Percentiles rank a stretch among this genome's conserved stretches.
Conservation (phyloP, 2,329 filamentous ascomycete genomes). For the Acephala macrosclerotiorum region DNA sequence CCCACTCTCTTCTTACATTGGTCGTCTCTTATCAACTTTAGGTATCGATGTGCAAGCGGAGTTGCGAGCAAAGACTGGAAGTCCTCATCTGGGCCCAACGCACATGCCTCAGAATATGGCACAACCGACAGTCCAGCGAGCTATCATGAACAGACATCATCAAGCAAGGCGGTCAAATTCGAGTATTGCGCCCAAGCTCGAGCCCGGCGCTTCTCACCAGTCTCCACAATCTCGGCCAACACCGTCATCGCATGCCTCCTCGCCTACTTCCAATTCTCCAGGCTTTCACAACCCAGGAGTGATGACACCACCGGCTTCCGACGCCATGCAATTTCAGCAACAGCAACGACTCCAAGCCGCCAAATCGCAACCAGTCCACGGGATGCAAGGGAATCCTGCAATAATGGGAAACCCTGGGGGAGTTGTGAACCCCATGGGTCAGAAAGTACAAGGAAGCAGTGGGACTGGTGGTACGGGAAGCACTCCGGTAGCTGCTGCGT, state of each 20-base stretch:
- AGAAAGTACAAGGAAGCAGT: slow-evolving; percentile 43
- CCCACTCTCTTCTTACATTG: background rate
- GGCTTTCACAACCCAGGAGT: slow-evolving; percentile 66
- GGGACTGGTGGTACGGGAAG: slow-evolving; percentile 48
- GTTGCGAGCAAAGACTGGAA: slow-evolving; percentile 89
- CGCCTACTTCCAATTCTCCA: slow-evolving; percentile 69
- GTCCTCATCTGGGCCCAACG: slow-evolving; percentile 77
- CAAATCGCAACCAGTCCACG: slow-evolving; percentile 38
- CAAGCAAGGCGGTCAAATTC: slow-evolving; percentile 75
- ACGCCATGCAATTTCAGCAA: slow-evolving; percentile 58
- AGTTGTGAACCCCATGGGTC: slow-evolving; percentile 35
- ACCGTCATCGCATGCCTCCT: slow-evolving; percentile 78
- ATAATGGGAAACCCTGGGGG: slow-evolving; percentile 37
- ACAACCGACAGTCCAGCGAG: slow-evolving; percentile 80
- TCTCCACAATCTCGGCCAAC: slow-evolving; percentile 83
- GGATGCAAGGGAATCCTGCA: slow-evolving; percentile 36
- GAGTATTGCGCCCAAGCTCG: slow-evolving; percentile 77
- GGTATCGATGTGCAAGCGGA: slow-evolving; percentile 98
- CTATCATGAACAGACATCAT: slow-evolving; percentile 79
- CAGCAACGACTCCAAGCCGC: slow-evolving; percentile 46
- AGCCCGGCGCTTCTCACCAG: slow-evolving; percentile 54
- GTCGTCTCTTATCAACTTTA: slow-evolving; percentile 48
- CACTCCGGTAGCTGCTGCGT: slow-evolving; percentile 56
- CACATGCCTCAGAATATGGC: slow-evolving; percentile 72
- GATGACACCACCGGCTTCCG: slow-evolving; percentile 66